A percentile compares a stretch with the other conserved stretches of the same genome.
Conservation (phyloP, 2,329 filamentous ascomycete genomes). For the Sarocladium oryzae region DNA sequence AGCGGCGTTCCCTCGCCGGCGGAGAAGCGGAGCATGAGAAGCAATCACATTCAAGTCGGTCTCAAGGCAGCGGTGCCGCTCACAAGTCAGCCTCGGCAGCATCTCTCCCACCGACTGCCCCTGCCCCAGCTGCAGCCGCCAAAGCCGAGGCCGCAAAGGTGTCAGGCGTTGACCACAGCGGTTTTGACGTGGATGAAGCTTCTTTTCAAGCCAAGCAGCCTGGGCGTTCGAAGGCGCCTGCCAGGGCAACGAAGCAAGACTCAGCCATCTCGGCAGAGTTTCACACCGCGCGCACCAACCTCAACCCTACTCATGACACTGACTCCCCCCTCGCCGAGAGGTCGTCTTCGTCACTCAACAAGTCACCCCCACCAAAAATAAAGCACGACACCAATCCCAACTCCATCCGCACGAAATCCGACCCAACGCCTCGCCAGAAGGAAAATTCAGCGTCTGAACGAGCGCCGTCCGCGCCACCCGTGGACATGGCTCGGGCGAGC, state of each 20-base stretch:
- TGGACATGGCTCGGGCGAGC: neutral
- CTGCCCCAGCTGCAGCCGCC: neutral
- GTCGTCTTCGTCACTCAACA: conserved; percentile 35
- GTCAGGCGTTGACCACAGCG: conserved; percentile 31
- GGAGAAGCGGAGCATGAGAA: neutral
- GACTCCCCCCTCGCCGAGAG: conserved; percentile 34
- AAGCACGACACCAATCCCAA: conserved; percentile 27
- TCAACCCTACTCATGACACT: conserved; percentile 15
- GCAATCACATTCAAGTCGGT: neutral
- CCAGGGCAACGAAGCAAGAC: conserved; percentile 16
- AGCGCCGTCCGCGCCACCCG: neutral
- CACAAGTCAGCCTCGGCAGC: conserved; percentile 8
- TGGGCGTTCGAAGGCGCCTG: neutral
- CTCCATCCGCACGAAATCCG: neutral
- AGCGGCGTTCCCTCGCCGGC: neutral
- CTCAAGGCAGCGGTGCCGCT: neutral
- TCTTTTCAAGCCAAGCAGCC: conserved; percentile 14
- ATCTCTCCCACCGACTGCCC: conserved; percentile 4
- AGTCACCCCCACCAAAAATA: conserved; percentile 26
- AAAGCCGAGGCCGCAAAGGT: neutral
- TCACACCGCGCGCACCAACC: conserved; percentile 35
- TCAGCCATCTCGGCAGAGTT: conserved; percentile 30
- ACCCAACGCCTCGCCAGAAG: neutral
- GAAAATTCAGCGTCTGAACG: neutral
- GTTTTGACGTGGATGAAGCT: conserved; percentile 27